Percentiles rank a stretch among this genome's conserved stretches.
Evolutionary conservation across 106 monocot genomes (phyloP).

Genomic region (Phalaenopsis equestris): DNA sequence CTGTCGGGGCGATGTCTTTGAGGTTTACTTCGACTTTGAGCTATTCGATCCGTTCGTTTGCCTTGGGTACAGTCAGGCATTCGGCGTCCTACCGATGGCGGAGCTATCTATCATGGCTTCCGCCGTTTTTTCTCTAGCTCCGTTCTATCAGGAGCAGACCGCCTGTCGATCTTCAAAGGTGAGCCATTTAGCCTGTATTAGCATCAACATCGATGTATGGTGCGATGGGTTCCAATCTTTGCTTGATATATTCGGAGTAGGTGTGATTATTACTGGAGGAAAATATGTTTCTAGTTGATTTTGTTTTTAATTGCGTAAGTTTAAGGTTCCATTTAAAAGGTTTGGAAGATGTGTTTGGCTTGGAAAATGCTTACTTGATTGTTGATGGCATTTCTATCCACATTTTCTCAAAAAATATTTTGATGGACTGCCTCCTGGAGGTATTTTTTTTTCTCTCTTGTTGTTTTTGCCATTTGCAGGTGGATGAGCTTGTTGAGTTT

Average conservation of each 20-base stretch:
- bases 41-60: neutral
- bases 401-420: neutral
- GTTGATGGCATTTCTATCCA: neutral
- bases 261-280: neutral
- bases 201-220: no score
- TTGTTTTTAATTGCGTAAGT: neutral
- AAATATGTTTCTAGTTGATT: neutral
- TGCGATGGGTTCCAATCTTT: neutral
- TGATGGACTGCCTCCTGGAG: neutral
- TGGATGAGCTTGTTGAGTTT: neutral
- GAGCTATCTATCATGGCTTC: slow-evolving; percentile 23
- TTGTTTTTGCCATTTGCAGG: neutral
- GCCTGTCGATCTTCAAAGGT: slow-evolving; percentile 14
- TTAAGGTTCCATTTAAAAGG: neutral
- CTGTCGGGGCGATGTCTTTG: neutral
- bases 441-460: neutral
- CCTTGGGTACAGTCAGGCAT: neutral
- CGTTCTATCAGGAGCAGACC: slow-evolving; percentile 10
- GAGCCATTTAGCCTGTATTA: neutral
- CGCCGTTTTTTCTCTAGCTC: slow-evolving; percentile 11
- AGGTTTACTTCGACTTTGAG: neutral
- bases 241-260: neutral
- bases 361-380: neutral
- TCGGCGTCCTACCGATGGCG: slow-evolving; percentile 1
- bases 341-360: neutral